A percentile compares a stretch with the other conserved stretches of the same genome.
Evolutionary conservation across 345 rosid species (phyloP).

Genomic region (Ceriops tagal): DNA sequence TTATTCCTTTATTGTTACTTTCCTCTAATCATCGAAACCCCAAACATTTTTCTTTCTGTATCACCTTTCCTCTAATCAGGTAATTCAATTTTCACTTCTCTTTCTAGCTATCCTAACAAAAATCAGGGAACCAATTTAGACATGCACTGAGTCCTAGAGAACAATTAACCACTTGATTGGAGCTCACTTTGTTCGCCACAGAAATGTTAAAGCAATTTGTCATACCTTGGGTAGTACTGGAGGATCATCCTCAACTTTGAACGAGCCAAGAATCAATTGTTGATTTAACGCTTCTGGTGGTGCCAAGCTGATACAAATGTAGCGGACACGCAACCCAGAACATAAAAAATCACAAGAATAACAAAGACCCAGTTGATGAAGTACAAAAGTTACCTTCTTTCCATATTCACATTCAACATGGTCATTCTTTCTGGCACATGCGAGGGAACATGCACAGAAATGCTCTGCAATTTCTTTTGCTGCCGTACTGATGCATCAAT

Average conservation of each 20-base stretch:
- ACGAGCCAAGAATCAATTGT: slow-evolving; percentile 22
- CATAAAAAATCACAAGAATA: not conserved
- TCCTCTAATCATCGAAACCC: no score
- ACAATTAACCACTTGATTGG: no score
- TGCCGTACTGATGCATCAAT: slow-evolving; percentile 66
- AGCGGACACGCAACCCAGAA: slow-evolving; percentile 5
- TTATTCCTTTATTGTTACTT: no score
- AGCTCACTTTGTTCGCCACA: no score
- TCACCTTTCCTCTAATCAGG: no score
- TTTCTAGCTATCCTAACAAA: no score
- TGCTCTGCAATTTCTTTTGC: slow-evolving; percentile 66
- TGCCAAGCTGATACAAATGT: slow-evolving; percentile 32
- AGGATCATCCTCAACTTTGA: slow-evolving; percentile 49
- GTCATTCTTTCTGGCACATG: slow-evolving; percentile 42
- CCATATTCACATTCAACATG: slow-evolving; percentile 39
- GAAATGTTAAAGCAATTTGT: no score
- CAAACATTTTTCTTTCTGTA: no score
- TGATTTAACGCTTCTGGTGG: slow-evolving; percentile 39
- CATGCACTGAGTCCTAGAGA: no score
- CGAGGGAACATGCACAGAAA: slow-evolving; percentile 51
- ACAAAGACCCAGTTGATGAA: not conserved
- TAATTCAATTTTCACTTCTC: no score
- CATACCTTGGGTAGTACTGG: slow-evolving; percentile 60
- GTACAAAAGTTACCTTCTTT: slow-evolving; percentile 36
- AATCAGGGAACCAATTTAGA: no score